Base-by-base conservation (phyloP, 257 asterid species). In the Apocynum venetum region DNA sequence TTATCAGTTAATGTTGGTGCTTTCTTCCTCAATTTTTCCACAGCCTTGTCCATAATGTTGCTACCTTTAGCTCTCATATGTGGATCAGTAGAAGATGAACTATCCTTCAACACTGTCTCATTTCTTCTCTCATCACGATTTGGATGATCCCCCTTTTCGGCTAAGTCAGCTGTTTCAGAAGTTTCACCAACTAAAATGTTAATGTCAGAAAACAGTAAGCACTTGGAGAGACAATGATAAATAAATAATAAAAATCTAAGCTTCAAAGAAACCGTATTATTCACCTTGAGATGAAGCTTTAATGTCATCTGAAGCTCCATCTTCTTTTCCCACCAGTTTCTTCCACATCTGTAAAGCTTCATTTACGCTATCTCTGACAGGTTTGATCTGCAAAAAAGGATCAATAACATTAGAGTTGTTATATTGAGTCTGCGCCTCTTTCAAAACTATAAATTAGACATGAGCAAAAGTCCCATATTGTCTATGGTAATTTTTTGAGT, bases 341-440 rank as follows among this genome's bases (percentile, higher is more conserved):
- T 93, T 92, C 99, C 98, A 96, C 76, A 88, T 90, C 87, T 89
- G 98, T 92, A 96, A 88, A 78, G 99, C 99, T 88, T 96, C 99
- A 8, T 79, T 86, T 88, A 96, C 82, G 80, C 96, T 89, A 79
- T 96, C 99, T 88, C 99, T 87, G 57, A 86, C 99, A 4, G 98
- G 98, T 83, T 93, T 96, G 79, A 96, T 86, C 99, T 96, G 86
- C 20, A 78, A 76, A 79, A 61, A 71, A 71, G 36, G 67, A 43
- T 31, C 20, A 6, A 43, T 52, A 48, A 51, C 61, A 77, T 73
- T 73, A 44, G 31, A 43, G 65, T 61, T 70, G 69, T 77, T 69
- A 73, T 57, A 69, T 65, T 20, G 77, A 64, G 51, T 48, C 75
- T 72, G 36, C 47, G 56, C 49, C 56, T 19, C 20, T 69, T 40